phyloP scores from a whole-genome alignment of 768 basidiomycete species.

The Amylocystis lapponica region DNA sequence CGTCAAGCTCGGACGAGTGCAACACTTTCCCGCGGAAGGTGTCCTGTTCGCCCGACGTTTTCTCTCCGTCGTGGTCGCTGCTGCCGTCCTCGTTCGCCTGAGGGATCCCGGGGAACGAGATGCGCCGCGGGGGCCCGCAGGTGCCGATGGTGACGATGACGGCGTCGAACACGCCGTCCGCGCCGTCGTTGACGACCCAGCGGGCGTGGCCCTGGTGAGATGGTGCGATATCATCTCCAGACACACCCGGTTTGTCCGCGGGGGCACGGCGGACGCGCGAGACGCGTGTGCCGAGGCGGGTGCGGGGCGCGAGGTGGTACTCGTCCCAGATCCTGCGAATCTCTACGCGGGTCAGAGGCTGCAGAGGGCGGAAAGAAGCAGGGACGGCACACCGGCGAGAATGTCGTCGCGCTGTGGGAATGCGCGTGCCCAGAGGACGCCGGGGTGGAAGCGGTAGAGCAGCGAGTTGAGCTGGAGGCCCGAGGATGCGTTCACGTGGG shows the following conservation, averaged over 20 bases:
- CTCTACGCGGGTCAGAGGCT: constrained; percentile 8
- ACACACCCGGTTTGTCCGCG: background rate
- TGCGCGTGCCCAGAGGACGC: constrained; percentile 35
- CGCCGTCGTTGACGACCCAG: constrained; percentile 45
- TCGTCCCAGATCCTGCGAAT: constrained; percentile 36
- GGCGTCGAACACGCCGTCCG: constrained; percentile 42
- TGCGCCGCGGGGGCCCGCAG: constrained; percentile 42
- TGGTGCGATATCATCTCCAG: constrained; percentile 7
- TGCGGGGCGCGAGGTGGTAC: constrained; percentile 41
- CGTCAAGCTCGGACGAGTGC: constrained; percentile 46
- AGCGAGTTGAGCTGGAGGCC: constrained; percentile 47
- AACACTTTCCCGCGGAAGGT: constrained; percentile 32
- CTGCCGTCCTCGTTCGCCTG: constrained; percentile 4
- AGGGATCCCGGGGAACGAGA: constrained; percentile 40
- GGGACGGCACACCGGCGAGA: constrained; percentile 31
- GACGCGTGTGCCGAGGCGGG: constrained; percentile 39
- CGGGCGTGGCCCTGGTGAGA: constrained; percentile 19
- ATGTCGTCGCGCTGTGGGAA: constrained; percentile 50
- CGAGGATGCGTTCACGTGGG: constrained; percentile 44
- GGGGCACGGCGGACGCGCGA: constrained; percentile 28
- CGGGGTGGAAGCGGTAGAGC: constrained; percentile 47
- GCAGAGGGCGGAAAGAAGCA: background rate
- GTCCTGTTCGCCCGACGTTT: constrained; percentile 24
- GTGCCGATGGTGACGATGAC: constrained; percentile 45
- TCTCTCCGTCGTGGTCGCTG: constrained; percentile 11